Percentiles rank a stretch among this genome's conserved stretches.
These are phyloP conservation scores for Dujonia santamariae DNA, from an alignment of 1,139 yeast genomes.

Conservation along the genomic window DNA sequence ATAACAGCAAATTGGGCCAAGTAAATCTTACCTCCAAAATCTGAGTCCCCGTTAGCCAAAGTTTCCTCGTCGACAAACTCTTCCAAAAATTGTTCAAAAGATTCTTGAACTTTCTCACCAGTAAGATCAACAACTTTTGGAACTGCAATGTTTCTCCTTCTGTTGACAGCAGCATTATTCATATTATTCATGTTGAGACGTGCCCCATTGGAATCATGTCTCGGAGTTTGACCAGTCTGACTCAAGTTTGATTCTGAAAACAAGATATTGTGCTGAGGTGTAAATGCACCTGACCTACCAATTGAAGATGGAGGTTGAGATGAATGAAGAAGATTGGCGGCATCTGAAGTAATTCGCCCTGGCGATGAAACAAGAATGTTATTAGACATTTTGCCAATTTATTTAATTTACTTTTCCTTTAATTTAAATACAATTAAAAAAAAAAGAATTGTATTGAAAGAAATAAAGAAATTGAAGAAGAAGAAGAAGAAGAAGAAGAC, in stretches of 20 bases:
- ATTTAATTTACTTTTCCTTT: too few relatives aligned
- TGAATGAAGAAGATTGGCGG: conserved; percentile 41
- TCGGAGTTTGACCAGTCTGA: conserved; percentile 18
- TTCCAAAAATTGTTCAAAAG: conserved; percentile 82
- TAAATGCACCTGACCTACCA: conserved; percentile 34
- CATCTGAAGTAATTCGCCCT: conserved; percentile 44
- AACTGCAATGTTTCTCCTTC: conserved; percentile 60
- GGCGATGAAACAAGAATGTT: conserved; percentile 51
- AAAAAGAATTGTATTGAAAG: too few relatives aligned
- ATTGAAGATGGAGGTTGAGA: conserved; percentile 46
- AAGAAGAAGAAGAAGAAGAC: too few relatives aligned
- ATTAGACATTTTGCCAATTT: too few relatives aligned
- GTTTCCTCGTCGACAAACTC: conserved; percentile 47
- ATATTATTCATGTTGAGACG: conserved; percentile 5
- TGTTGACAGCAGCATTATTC: conserved; percentile 11
- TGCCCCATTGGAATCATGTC: conserved; percentile 5
- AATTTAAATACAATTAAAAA: too few relatives aligned
- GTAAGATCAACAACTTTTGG: conserved; percentile 89
- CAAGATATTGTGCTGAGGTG: conserved; percentile 19
- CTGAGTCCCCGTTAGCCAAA: conserved; percentile 30
- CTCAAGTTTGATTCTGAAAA: conserved; percentile 18
- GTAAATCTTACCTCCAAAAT: conserved; percentile 58
- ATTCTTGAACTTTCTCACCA: conserved; percentile 90
- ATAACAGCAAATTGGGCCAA: conserved; percentile 79
- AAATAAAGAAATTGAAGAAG: too few relatives aligned